Evolutionary conservation across 257 asterid genomes (phyloP).

Genomic region (Solanum ossicruentum): DNA sequence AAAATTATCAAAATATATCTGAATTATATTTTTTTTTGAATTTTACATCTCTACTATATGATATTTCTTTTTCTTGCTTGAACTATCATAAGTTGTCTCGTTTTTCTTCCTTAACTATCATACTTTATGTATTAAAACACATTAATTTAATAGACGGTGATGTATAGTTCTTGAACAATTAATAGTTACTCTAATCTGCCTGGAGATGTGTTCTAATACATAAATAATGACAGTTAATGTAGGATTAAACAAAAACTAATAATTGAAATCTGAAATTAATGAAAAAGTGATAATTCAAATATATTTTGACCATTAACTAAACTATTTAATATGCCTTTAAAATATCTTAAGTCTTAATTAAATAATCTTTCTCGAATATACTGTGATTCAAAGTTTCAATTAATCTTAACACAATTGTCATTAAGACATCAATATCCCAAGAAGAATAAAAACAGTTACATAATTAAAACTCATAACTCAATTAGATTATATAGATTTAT

Average conservation of each 20-base stretch:
- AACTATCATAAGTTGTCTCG: not conserved
- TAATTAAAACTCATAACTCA: not conserved
- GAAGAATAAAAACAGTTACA: not conserved
- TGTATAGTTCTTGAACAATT: not conserved
- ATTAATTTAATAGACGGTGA: not conserved
- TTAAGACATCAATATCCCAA: not conserved
- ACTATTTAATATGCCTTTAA: not conserved
- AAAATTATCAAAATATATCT: too few relatives aligned
- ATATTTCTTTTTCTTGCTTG: too few relatives aligned
- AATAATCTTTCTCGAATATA: too few relatives aligned
- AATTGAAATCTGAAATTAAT: not conserved
- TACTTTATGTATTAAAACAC: not conserved
- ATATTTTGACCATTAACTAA: not conserved
- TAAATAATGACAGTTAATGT: not conserved
- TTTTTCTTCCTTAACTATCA: not conserved
- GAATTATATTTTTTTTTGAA: not conserved
- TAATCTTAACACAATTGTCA: not conserved
- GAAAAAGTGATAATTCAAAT: not conserved
- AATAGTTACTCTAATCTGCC: not conserved
- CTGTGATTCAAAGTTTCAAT: not conserved
- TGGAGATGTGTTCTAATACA: not conserved
- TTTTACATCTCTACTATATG: not conserved
- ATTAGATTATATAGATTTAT: not conserved
- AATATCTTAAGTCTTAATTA: not conserved
- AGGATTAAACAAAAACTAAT: not conserved